phyloP scores from a whole-genome alignment of 176 grass and related monocot genomes.

The Melocanna baccifera region DNA sequence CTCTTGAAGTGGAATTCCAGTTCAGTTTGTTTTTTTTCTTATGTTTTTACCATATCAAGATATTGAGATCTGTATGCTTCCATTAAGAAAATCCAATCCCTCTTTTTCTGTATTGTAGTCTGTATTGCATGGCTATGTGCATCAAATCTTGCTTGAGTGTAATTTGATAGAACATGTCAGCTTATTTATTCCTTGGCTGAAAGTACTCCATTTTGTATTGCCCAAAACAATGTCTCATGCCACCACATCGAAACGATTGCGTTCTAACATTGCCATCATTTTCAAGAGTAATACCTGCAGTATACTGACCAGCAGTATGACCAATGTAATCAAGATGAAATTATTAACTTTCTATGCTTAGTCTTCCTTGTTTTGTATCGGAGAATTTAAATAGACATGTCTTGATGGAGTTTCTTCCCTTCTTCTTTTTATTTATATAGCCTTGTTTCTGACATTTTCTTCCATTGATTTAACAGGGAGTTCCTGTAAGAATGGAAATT shows the following conservation, averaged over 20 bases:
- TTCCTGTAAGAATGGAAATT: constrained; percentile 85
- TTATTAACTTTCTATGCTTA: neutral
- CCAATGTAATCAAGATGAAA: neutral
- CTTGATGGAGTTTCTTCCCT: neutral
- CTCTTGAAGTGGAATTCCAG: neutral
- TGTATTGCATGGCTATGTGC: neutral
- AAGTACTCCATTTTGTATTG: neutral
- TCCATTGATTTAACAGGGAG: constrained; percentile 52
- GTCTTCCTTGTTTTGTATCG: neutral
- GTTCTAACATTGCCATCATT: neutral
- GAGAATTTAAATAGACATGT: neutral
- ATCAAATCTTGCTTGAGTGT: neutral
- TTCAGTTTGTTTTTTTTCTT: neutral
- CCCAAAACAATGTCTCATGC: neutral
- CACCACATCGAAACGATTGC: neutral
- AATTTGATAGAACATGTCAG: neutral
- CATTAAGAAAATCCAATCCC: neutral
- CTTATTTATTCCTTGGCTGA: neutral
- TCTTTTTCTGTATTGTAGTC: neutral
- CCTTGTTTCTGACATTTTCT: constrained; percentile 13
- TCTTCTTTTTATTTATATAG: neutral
- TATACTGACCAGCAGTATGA: neutral
- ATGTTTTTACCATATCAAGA: neutral
- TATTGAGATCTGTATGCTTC: neutral
- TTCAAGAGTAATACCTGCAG: neutral